Conservation (phyloP, 768 basidiomycete genomes). For the Daedaleopsis nitida region DNA sequence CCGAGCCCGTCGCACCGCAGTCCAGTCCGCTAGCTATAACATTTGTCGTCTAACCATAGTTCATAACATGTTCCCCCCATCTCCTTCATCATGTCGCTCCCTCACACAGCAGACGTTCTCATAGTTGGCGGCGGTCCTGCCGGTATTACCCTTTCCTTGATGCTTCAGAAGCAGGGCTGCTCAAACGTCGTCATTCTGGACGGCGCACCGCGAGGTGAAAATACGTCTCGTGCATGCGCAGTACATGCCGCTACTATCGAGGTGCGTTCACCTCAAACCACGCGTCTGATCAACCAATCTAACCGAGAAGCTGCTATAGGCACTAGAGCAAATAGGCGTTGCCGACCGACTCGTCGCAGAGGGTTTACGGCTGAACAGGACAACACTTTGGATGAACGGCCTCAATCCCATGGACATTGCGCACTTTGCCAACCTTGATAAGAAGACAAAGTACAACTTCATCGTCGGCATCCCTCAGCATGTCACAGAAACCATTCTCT, state of each 20-base stretch:
- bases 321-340: constrained; percentile 46
- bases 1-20: too few relatives aligned
- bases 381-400: constrained; percentile 34
- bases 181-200: constrained; percentile 49
- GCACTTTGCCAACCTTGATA: too few relatives aligned
- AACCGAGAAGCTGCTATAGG: too few relatives aligned
- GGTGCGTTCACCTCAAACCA: constrained; percentile 37
- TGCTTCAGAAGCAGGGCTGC: constrained; percentile 44
- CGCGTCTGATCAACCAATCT: too few relatives aligned
- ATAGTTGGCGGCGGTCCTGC: constrained; percentile 56
- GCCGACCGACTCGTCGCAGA: constrained; percentile 39
- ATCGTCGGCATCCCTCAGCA: constrained; percentile 46
- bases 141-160: constrained; percentile 48
- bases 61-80: too few relatives aligned
- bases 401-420: constrained; percentile 26
- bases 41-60: too few relatives aligned
- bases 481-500: constrained; percentile 45
- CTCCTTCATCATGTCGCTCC: constrained; percentile 32
- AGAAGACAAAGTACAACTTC: constrained; percentile 45
- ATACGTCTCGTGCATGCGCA: constrained; percentile 45
- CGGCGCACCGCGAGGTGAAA: constrained; percentile 31
- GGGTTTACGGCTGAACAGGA: constrained; percentile 35
- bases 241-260: constrained; percentile 58
- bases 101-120: constrained; percentile 42
- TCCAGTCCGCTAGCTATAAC: too few relatives aligned